A percentile compares a stretch with the other conserved stretches of the same genome.
Evolutionary conservation across 441 rosid species (phyloP).

Genomic region (Metrosideros polymorpha): DNA sequence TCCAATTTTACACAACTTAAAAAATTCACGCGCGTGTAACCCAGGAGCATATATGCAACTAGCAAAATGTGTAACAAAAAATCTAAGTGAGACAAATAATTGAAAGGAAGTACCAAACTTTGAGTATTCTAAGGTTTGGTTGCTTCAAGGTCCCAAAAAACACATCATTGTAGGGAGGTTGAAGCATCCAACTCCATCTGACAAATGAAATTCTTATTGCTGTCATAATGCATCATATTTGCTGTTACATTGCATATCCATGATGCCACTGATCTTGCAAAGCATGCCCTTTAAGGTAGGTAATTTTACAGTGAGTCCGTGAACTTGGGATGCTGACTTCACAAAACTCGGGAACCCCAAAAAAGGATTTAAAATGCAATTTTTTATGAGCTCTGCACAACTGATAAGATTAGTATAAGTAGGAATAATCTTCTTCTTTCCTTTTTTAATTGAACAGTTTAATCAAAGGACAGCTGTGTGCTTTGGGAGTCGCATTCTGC

Average conservation of each 20-base stretch:
- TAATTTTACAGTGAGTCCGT: not conserved
- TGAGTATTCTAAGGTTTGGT: not conserved
- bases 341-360: not conserved
- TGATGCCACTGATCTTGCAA: not conserved
- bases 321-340: not conserved
- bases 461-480: not conserved
- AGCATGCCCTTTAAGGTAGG: not conserved
- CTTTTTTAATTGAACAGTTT: not conserved
- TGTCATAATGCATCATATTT: not conserved
- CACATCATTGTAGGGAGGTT: not conserved
- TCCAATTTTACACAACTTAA: not conserved
- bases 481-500: not conserved
- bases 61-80: not conserved
- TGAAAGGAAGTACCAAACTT: not conserved
- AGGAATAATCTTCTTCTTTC: not conserved
- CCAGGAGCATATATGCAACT: not conserved
- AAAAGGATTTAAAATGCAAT: not conserved
- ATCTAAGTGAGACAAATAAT: not conserved
- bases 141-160: not conserved
- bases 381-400: not conserved
- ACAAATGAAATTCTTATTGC: not conserved
- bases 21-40: not conserved
- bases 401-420: not conserved
- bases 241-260: not conserved
- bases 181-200: not conserved